Percentiles rank a stretch among this genome's conserved stretches.
Evolutionary conservation across 768 basidiomycete species (phyloP).

Genomic region (Podaxis rugospora): DNA sequence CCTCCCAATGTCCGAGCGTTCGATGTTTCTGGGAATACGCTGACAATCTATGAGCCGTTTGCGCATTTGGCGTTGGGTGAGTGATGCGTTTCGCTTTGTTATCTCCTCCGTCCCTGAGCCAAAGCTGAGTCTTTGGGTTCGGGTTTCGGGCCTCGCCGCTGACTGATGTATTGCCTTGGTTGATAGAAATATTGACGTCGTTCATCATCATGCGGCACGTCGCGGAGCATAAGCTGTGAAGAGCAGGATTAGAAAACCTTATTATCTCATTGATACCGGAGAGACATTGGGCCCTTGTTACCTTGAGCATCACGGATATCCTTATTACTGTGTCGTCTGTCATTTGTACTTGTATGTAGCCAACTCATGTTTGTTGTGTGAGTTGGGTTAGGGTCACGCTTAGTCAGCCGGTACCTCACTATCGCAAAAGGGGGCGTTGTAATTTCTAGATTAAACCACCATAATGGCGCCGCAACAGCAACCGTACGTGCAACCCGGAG

Average conservation of each 20-base stretch:
- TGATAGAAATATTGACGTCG: constrained; percentile 51
- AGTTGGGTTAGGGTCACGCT: constrained; percentile 7
- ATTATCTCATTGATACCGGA: constrained; percentile 3
- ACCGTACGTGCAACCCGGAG: constrained; percentile 79
- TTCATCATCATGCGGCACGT: constrained; percentile 64
- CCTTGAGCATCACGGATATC: not conserved
- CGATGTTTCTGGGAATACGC: constrained; percentile 56
- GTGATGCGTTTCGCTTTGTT: constrained; percentile 14
- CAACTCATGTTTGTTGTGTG: not conserved
- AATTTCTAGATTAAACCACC: constrained; percentile 2
- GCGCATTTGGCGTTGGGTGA: constrained; percentile 50
- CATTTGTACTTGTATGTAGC: not conserved
- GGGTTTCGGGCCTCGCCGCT: not conserved
- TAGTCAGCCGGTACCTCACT: constrained; percentile 2
- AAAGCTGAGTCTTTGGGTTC: not conserved
- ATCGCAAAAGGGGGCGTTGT: not conserved
- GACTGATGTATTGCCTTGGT: constrained; percentile 3
- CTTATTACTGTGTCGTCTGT: not conserved
- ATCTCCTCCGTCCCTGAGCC: not conserved
- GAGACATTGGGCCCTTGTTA: not conserved
- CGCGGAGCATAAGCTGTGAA: constrained; percentile 38
- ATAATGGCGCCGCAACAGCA: constrained; percentile 18
- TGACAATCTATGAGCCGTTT: constrained; percentile 56
- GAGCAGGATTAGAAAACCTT: not conserved
- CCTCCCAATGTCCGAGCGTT: constrained; percentile 50